Evolutionary conservation across 2,329 filamentous ascomycete species (phyloP), one percentile per base, ranked within the genome.

Genomic region (Cercospora berteroae): DNA sequence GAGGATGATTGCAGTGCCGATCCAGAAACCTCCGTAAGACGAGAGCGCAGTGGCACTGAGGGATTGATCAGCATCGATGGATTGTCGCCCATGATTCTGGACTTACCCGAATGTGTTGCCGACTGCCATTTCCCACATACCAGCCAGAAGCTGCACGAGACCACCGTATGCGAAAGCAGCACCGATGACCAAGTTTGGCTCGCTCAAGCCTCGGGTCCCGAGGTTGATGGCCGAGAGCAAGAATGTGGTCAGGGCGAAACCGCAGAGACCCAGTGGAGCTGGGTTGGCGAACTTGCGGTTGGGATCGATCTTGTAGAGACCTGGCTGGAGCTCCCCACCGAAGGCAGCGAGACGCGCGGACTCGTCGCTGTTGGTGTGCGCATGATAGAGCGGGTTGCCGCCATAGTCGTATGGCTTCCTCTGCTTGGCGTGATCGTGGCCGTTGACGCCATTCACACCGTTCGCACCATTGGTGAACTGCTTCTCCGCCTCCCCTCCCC

Each of bases 211-310:
- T 9, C 74, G 75, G 4, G 82, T 83, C 36, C 80, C 79, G 70
- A 84, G 71, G 71, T 84, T 84, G 77, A 84, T 83, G 59, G 81
- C 73, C 5, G 81, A 83, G 63, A 90, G 81, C 13, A 87, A 82
- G 74, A 90, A 89, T 9, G 87, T 89, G 9, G 88, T 89, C 70
- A 88, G 75, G n/a, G 87, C 87, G 78, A 90, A 90, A 79, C 85
- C 86, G 60, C 86, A 84, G 57, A 88, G 82, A 65, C 86, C 86
- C 23, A 88, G 81, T 9, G 86, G 86, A 66, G 86, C 86, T 57
- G 87, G 86, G 76, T 88, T 88, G 33, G 39, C 59, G 42, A 63
- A 27, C 20, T 64, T 64, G 77, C 79, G 79, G 60, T 72, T 63
- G 36, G 68, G 63, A 61, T 71, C 74, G 57, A 73, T 66, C 70